These are phyloP conservation scores for Fusarium siculi DNA, from an alignment of 2,329 filamentous ascomycete species.

Conservation along the genomic window DNA sequence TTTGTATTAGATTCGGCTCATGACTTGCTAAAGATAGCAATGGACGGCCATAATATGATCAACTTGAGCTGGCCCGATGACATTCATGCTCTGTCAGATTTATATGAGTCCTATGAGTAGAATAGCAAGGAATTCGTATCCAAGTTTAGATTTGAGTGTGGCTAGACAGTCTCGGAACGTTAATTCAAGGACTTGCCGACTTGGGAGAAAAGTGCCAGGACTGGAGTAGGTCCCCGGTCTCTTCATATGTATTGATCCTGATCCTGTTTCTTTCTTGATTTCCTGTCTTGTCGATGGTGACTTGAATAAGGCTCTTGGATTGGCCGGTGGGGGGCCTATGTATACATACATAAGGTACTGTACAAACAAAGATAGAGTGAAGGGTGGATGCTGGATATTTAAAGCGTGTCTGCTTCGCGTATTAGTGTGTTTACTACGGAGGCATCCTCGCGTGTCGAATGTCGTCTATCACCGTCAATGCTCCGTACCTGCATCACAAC, in stretches of 20 bases:
- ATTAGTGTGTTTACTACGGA: constrained; percentile 12
- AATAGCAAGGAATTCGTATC: background rate
- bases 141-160: background rate
- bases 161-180: background rate
- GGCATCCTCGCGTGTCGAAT: constrained; percentile 4
- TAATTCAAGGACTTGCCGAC: background rate
- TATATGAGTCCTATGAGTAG: background rate
- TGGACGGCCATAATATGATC: background rate
- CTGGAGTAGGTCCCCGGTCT: background rate
- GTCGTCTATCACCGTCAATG: constrained; percentile 12
- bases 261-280: constrained; percentile 3
- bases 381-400: background rate
- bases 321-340: constrained; percentile 10
- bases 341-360: background rate
- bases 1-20: background rate
- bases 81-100: background rate
- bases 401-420: constrained; percentile 9
- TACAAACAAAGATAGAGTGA: constrained; percentile 1
- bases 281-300: constrained; percentile 14
- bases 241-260: background rate
- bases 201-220: background rate
- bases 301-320: background rate
- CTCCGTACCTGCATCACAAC: constrained; percentile 41
- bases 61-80: background rate
- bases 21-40: background rate